phyloP scores from a whole-genome alignment of 176 grass and related monocot species.

The Triticum monococcum region DNA sequence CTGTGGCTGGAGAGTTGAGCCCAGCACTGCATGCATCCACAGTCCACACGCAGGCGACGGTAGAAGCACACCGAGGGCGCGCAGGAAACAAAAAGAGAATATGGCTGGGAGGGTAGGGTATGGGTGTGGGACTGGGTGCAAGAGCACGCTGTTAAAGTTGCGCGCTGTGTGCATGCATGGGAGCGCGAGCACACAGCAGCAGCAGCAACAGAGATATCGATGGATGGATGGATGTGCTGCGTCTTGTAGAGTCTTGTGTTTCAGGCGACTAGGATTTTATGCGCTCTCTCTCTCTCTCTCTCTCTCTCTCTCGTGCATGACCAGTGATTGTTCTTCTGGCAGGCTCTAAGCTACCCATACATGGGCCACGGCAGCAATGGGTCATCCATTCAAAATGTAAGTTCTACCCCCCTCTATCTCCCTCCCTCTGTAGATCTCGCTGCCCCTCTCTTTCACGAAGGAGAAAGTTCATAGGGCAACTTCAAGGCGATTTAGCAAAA shows the following conservation, averaged over 20 bases:
- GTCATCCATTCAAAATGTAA: conserved; percentile 60
- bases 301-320: background rate
- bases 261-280: background rate
- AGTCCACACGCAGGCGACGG: conserved; percentile 18
- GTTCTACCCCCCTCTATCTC: conserved; percentile 23
- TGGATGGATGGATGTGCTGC: background rate
- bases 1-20: background rate
- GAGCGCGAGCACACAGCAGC: conserved; percentile 11
- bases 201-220: conserved; percentile 1
- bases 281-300: background rate
- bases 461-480: background rate
- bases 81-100: conserved; percentile 64
- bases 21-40: background rate
- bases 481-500: too few relatives aligned
- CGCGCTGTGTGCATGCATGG: conserved; percentile 16
- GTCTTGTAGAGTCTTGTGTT: conserved; percentile 46
- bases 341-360: conserved; percentile 93
- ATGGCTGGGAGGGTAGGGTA: conserved; percentile 32
- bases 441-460: conserved; percentile 5
- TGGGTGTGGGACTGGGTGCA: conserved; percentile 12
- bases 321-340: conserved; percentile 38
- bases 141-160: conserved; percentile 93
- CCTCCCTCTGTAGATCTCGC: background rate
- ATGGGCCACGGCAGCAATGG: conserved; percentile 55
- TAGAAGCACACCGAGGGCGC: background rate